Percentiles rank a stretch among this genome's conserved stretches.
Evolutionary conservation across 2,329 filamentous ascomycete genomes (phyloP).

Genomic region (Stagonosporopsis vannaccii): DNA sequence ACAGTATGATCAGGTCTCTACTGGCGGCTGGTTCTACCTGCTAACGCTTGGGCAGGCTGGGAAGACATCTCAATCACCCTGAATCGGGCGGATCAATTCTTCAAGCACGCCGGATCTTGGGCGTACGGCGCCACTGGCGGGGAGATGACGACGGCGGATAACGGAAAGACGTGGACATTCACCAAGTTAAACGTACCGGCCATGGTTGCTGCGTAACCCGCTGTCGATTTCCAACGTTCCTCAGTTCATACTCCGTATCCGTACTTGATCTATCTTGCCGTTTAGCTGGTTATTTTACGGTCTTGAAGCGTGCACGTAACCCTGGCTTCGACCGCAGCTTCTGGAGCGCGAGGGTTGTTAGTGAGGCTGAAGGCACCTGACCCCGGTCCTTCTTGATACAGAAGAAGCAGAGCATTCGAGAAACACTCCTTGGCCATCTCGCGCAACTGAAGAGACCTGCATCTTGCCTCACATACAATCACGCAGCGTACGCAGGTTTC

Average conservation of each 20-base stretch:
- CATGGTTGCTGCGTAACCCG: not conserved
- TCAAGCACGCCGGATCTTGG: constrained; percentile 24
- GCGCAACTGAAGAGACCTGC: too few species aligned
- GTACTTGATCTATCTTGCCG: not conserved
- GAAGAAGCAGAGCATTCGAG: too few species aligned
- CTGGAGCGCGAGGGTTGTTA: too few species aligned
- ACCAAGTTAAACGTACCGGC: constrained; percentile 15
- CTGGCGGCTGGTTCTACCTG: too few species aligned
- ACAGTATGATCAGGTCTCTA: constrained; percentile 23
- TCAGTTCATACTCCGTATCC: not conserved
- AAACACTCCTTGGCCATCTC: too few species aligned
- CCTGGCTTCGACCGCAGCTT: too few species aligned
- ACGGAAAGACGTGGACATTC: constrained; percentile 30
- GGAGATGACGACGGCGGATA: constrained; percentile 27
- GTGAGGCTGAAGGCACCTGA: too few species aligned
- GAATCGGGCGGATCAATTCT: constrained; percentile 23
- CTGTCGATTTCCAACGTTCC: not conserved
- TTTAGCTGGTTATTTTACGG: not conserved
- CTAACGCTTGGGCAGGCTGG: constrained; percentile 22
- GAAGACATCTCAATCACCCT: constrained; percentile 26
- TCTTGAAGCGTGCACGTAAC: too few species aligned
- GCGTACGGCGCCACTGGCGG: constrained; percentile 24
- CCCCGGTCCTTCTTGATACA: too few species aligned
- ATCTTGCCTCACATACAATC: too few species aligned
- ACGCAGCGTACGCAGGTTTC: too few species aligned